A percentile compares a stretch with the other conserved stretches of the same genome.
These are phyloP conservation scores for Kwoniella bestiolae DNA, from an alignment of 768 basidiomycete genomes.

Conservation along the genomic window DNA sequence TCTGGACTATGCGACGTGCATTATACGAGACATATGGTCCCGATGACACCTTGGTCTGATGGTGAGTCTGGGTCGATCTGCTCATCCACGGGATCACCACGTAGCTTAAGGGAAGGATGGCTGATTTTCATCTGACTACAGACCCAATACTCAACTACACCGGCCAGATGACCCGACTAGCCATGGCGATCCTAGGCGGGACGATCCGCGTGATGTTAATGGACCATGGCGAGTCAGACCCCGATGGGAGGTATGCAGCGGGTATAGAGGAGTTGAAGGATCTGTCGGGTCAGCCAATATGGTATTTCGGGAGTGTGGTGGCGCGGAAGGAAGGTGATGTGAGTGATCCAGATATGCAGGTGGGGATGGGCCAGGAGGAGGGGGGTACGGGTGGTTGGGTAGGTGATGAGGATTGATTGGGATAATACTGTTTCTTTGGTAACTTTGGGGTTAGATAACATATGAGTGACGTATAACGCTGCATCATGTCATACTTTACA, in stretches of 20 bases:
- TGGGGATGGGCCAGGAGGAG: neutral
- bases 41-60: constrained; percentile 22
- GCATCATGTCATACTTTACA: no score
- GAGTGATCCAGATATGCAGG: neutral
- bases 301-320: constrained; percentile 14
- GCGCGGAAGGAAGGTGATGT: constrained; percentile 10
- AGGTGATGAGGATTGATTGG: neutral
- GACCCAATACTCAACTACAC: constrained; percentile 15
- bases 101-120: no score
- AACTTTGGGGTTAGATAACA: no score
- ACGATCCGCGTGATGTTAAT: constrained; percentile 13
- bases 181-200: constrained; percentile 18
- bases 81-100: no score
- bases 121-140: no score
- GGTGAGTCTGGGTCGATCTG: constrained; percentile 2
- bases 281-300: constrained; percentile 11
- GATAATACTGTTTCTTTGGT: no score
- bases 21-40: constrained; percentile 13
- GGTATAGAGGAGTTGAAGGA: constrained; percentile 16
- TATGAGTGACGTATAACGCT: no score
- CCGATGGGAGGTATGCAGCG: constrained; percentile 12
- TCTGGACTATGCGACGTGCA: neutral
- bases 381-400: neutral
- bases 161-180: constrained; percentile 11
- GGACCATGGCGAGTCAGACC: constrained; percentile 16